A percentile compares a stretch with the other conserved stretches of the same genome.
phyloP scores from a whole-genome alignment of 2,329 filamentous ascomycete genomes.

The Aspergillus sp. region DNA sequence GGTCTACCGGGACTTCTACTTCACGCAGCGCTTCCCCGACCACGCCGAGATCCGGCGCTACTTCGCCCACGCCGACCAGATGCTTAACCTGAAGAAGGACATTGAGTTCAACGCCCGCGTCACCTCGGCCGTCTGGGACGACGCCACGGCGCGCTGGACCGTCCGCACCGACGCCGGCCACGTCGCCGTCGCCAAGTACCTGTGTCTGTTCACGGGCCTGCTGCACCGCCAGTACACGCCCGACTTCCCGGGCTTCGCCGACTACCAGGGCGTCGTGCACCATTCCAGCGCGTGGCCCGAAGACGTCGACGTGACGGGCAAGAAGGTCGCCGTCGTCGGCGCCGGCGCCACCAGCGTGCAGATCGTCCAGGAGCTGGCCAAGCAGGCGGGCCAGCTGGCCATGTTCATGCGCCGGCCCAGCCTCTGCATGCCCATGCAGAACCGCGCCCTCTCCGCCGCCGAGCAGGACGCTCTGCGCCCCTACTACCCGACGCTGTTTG shows the following conservation, averaged over 20 bases:
- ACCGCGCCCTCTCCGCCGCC: slow-evolving; percentile 28
- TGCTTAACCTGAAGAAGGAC: slow-evolving; percentile 45
- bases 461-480: neutral
- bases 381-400: slow-evolving; percentile 51
- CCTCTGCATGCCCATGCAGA: slow-evolving; percentile 61
- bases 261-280: slow-evolving; percentile 53
- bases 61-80: slow-evolving; percentile 48
- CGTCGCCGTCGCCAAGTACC: slow-evolving; percentile 51
- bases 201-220: slow-evolving; percentile 47
- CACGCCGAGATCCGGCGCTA: slow-evolving; percentile 45
- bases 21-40: slow-evolving; percentile 32
- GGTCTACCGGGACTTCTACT: slow-evolving; percentile 47
- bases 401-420: slow-evolving; percentile 66
- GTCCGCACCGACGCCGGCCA: slow-evolving; percentile 41
- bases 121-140: slow-evolving; percentile 33
- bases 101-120: slow-evolving; percentile 42
- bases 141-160: slow-evolving; percentile 40
- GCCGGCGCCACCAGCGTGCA: slow-evolving; percentile 56
- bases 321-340: slow-evolving; percentile 54
- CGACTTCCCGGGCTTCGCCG: slow-evolving; percentile 33
- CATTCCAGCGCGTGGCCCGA: slow-evolving; percentile 58
- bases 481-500: neutral
- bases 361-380: slow-evolving; percentile 58
- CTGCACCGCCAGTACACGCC: slow-evolving; percentile 45
- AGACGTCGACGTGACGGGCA: slow-evolving; percentile 45